These are phyloP conservation scores for Zoysia japonica DNA, from an alignment of 176 grass and related monocot species.

Conservation along the genomic window DNA sequence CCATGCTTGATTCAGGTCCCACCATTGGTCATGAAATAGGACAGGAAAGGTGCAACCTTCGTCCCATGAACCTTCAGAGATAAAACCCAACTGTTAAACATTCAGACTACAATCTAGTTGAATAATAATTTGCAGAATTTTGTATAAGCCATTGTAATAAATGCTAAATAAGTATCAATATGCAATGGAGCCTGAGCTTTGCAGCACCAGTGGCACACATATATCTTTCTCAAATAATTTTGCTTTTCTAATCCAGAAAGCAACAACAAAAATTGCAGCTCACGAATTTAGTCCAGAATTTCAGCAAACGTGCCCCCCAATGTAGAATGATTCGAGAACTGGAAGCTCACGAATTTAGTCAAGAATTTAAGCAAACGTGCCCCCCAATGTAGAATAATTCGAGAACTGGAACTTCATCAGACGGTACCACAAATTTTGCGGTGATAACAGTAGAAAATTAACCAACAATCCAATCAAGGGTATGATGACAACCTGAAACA, in stretches of 20 bases:
- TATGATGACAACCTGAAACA: constrained; percentile 46
- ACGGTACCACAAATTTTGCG: constrained; percentile 36
- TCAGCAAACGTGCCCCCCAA: constrained; percentile 41
- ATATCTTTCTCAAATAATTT: constrained; percentile 4
- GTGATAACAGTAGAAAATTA: constrained; percentile 48
- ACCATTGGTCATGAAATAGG: no score
- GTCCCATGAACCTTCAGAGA: constrained; percentile 41
- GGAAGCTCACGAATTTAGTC: no score
- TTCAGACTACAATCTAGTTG: neutral
- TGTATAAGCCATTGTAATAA: no score
- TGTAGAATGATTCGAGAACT: no score
- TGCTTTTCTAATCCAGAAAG: constrained; percentile 12
- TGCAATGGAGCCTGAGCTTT: no score
- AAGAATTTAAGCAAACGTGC: no score
- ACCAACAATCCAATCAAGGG: constrained; percentile 53
- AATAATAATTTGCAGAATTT: constrained; percentile 3
- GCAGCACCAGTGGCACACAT: neutral
- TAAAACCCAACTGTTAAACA: neutral
- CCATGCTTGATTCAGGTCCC: constrained; percentile 30
- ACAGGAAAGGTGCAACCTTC: constrained; percentile 15
- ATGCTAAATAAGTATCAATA: no score
- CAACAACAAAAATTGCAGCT: constrained; percentile 19
- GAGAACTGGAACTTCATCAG: no score
- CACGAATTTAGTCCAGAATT: constrained; percentile 56
- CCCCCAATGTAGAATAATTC: no score